These are phyloP conservation scores for Mucor circinelloides DNA, from an alignment of 371 early-diverging fungal genomes.

Conservation along the genomic window DNA sequence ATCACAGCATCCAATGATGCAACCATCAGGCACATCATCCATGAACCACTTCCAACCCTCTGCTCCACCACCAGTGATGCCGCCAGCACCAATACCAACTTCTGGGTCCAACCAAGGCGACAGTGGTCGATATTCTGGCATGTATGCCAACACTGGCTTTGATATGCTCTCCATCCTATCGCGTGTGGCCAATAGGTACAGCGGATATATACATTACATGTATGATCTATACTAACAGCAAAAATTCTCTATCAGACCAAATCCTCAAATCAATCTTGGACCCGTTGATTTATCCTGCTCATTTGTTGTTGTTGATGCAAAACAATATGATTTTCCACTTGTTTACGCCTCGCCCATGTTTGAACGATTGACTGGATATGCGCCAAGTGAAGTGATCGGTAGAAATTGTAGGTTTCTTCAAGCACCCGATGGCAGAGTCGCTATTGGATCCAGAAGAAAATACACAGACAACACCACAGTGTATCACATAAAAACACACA, in stretches of 20 bases:
- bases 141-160: slow-evolving; percentile 62
- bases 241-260: slow-evolving; percentile 33
- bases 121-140: slow-evolving; percentile 27
- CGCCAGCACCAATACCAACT: neutral
- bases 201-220: neutral
- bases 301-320: slow-evolving; percentile 56
- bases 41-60: neutral
- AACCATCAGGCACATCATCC: neutral
- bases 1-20: neutral
- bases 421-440: slow-evolving; percentile 50
- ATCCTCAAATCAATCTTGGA: slow-evolving; percentile 55
- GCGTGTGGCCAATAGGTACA: slow-evolving; percentile 34
- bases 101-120: neutral
- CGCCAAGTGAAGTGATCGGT: slow-evolving; percentile 55
- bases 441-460: slow-evolving; percentile 46
- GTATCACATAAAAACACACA: slow-evolving; percentile 49
- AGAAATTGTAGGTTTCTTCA: slow-evolving; percentile 71
- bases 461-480: slow-evolving; percentile 62
- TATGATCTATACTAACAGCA: neutral
- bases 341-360: slow-evolving; percentile 64
- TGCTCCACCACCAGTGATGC: neutral
- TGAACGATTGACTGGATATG: slow-evolving; percentile 63
- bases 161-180: slow-evolving; percentile 64
- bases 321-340: slow-evolving; percentile 50
- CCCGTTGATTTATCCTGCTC: slow-evolving; percentile 63